Evolutionary conservation across 2,329 filamentous ascomycete genomes (phyloP), one percentile per base, ranked within the genome.

Genomic region (Calonectria henricotiae): DNA sequence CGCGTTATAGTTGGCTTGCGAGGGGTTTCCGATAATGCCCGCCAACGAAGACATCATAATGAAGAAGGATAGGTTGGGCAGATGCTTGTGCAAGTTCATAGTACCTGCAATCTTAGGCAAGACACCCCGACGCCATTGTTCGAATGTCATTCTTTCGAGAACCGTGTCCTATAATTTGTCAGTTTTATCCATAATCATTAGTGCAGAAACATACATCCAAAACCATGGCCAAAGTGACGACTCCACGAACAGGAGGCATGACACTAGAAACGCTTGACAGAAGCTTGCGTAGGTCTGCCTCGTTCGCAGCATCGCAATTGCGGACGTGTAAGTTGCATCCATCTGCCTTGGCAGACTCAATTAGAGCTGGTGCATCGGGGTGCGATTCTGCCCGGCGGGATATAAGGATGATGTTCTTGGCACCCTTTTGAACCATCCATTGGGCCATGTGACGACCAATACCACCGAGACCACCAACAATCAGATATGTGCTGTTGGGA

Each of bases 1-100:
- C 0, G 81, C 80, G 0, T 81, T 73, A 71, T 87, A 87, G 70
- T 84, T 85, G 41, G 79, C 77, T 49, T 85, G 83, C 0, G 74
- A 75, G 2, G 77, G 70, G 23, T 79, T 76, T 0, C 82, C 84
- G 2, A 81, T 61, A 9, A 83, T 71, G 12, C 80, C 80, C 0
- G 77, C 75, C 37, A 82, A 63, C 8, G 83, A 85, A 2, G 82
- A 81, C 0, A 82, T 70, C 67, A 81, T 73, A 37, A 81, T 64
- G 71, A 83, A 85, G 76, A 86, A 85, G 69, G 83, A 80, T 0
- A 83, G 64, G 5, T 65, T 41, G 4, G 51, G 51, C 44, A 69
- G 41, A 2, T 67, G 43, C 5, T 62, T 60, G 60, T 84, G 78
- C 1, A 83, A 71, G 47, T 82, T 78, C 39, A 65, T 70, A 0